Evolutionary conservation across 345 rosid species (phyloP).

Genomic region (Excoecaria cochinchinensis): DNA sequence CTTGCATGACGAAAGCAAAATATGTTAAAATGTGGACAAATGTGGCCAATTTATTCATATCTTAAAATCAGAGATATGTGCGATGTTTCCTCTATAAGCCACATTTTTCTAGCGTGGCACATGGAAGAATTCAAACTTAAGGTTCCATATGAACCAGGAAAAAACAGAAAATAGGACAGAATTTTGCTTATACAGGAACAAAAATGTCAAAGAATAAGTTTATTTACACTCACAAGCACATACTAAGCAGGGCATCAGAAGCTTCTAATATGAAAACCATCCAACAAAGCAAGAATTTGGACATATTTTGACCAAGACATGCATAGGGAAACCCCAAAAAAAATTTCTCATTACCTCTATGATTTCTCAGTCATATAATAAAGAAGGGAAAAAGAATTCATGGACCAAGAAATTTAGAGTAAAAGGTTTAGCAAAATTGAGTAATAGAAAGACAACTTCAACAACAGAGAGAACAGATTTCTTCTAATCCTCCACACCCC

Average conservation of each 20-base stretch:
- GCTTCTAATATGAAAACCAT: neutral
- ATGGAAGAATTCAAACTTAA: no score
- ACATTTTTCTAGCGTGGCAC: no score
- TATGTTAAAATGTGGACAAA: neutral
- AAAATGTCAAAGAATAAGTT: neutral
- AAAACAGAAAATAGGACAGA: neutral
- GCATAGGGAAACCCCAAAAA: neutral
- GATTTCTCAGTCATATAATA: neutral
- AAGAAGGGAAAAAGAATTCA: neutral
- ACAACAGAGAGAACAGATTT: neutral
- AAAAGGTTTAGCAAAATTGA: neutral
- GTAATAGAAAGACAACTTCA: neutral
- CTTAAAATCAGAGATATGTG: neutral
- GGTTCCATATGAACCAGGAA: neutral
- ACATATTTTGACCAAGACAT: no score
- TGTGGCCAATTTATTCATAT: neutral
- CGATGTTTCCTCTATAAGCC: no score
- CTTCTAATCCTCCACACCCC: neutral
- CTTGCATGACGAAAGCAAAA: neutral
- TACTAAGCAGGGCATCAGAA: neutral
- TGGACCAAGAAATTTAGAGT: neutral
- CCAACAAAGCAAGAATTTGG: neutral
- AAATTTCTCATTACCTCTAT: neutral
- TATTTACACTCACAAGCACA: no score
- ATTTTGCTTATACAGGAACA: neutral